A percentile compares a stretch with the other conserved stretches of the same genome.
phyloP scores from a whole-genome alignment of 2,329 filamentous ascomycete genomes.

The Cladosporium phlei region DNA sequence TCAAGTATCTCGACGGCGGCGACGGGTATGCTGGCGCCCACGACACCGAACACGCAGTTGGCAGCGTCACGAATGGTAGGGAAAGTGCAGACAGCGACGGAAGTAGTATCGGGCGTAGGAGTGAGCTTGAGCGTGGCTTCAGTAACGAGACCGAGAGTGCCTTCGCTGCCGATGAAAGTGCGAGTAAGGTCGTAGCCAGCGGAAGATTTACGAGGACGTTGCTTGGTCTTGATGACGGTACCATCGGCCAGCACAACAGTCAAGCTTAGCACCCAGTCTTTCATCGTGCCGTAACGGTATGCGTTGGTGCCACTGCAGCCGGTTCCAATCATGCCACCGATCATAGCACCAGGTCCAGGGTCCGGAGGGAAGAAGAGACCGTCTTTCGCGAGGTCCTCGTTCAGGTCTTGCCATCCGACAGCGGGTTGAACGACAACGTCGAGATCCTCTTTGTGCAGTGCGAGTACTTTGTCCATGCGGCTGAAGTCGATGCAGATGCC shows the following conservation, averaged over 20 bases:
- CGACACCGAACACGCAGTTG: slow-evolving; percentile 73
- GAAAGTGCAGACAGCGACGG: slow-evolving; percentile 70
- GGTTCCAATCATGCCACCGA: slow-evolving; percentile 81
- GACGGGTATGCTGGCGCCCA: slow-evolving; percentile 74
- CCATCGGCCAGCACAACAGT: slow-evolving; percentile 89
- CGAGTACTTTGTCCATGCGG: slow-evolving; percentile 76
- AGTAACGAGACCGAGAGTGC: slow-evolving; percentile 84
- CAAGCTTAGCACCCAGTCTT: slow-evolving; percentile 82
- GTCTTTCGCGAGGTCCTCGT: slow-evolving; percentile 66
- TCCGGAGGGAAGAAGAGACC: slow-evolving; percentile 90
- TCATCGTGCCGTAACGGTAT: slow-evolving; percentile 91
- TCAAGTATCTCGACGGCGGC: slow-evolving; percentile 92
- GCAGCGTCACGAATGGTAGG: slow-evolving; percentile 65
- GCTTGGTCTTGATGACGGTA: slow-evolving; percentile 82
- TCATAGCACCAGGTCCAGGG: slow-evolving; percentile 85
- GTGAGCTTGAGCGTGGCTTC: slow-evolving; percentile 87
- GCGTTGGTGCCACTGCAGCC: slow-evolving; percentile 79
- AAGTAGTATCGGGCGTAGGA: slow-evolving; percentile 71
- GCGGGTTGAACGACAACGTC: slow-evolving; percentile 59
- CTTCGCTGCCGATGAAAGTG: slow-evolving; percentile 86
- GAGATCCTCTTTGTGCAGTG: slow-evolving; percentile 65
- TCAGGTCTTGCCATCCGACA: slow-evolving; percentile 80
- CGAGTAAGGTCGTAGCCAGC: slow-evolving; percentile 89
- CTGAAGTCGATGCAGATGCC: slow-evolving; percentile 84
- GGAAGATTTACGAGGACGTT: slow-evolving; percentile 81